Evolutionary conservation across 1,139 yeast species (phyloP).

Genomic region (Candida albicans): DNA sequence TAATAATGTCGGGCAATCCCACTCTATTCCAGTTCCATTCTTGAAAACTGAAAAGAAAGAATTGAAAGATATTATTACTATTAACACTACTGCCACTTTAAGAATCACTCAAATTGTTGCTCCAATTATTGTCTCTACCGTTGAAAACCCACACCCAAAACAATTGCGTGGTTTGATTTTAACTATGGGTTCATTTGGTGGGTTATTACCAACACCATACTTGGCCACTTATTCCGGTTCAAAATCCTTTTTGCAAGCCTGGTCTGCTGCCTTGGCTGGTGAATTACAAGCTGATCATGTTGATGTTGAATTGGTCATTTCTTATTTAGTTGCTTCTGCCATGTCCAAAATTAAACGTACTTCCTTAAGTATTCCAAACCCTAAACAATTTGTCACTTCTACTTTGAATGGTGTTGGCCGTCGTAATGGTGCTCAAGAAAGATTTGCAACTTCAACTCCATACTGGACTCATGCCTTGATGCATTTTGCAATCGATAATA

Average conservation of each 20-base stretch:
- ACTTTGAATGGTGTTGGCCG: conserved; percentile 72
- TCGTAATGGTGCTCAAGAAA: conserved; percentile 89
- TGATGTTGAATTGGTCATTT: conserved; percentile 82
- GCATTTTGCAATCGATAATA: conserved; percentile 78
- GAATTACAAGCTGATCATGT: conserved; percentile 68
- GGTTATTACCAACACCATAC: conserved; percentile 86
- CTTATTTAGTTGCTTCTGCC: conserved; percentile 92
- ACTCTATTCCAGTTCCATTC: conserved; percentile 93
- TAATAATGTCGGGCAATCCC: conserved; percentile 94
- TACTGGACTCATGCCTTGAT: conserved; percentile 92
- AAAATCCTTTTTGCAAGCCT: conserved; percentile 88
- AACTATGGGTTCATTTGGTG: conserved; percentile 98
- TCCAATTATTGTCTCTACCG: conserved; percentile 64
- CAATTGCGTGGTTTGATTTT: conserved; percentile 68
- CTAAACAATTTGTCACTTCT: conserved; percentile 72
- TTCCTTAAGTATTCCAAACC: conserved; percentile 76
- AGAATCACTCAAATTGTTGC: conserved; percentile 75
- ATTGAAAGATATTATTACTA: conserved; percentile 73
- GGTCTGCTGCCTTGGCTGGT: conserved; percentile 90
- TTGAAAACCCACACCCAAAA: conserved; percentile 28
- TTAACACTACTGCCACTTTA: conserved; percentile 84
- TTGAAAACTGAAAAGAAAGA: conserved; percentile 75
- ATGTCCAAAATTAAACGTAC: conserved; percentile 91
- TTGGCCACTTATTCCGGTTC: conserved; percentile 96
- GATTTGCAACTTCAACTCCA: conserved; percentile 86